Percentiles rank a stretch among this genome's conserved stretches.
These are phyloP conservation scores for Kondoa subrosea DNA, from an alignment of 768 basidiomycete genomes.

Conservation along the genomic window DNA sequence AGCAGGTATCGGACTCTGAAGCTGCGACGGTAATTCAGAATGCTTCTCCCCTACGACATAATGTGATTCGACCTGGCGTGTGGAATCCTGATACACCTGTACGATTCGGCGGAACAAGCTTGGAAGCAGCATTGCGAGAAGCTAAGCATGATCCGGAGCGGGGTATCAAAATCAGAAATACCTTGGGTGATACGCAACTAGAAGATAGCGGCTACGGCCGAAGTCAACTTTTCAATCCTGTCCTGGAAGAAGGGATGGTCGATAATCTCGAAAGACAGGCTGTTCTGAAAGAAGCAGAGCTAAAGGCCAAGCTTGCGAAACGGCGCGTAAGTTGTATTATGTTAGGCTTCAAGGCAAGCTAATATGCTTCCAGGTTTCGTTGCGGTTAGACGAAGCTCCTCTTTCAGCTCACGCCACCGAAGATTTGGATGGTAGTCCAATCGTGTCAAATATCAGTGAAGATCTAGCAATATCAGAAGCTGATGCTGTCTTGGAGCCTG, in stretches of 20 bases:
- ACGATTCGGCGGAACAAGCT: background rate
- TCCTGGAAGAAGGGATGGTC: background rate
- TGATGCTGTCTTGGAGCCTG: background rate
- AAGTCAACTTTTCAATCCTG: background rate
- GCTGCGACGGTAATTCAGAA: background rate
- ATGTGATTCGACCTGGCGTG: background rate
- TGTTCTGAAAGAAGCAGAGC: background rate
- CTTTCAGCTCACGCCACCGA: background rate
- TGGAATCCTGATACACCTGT: background rate
- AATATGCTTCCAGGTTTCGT: no score
- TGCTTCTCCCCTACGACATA: background rate
- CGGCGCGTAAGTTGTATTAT: background rate
- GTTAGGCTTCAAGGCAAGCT: no score
- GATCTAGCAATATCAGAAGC: no score
- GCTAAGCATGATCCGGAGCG: background rate
- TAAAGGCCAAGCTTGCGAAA: background rate
- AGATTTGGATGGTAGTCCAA: background rate
- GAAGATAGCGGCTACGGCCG: background rate
- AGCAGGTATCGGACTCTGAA: background rate
- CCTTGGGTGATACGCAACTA: background rate
- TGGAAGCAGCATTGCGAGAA: conserved; percentile 3
- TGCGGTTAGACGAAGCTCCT: background rate
- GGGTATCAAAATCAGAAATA: background rate
- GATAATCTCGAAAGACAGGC: background rate
- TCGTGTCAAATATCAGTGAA: background rate